Evolutionary conservation across 805 yeast species (phyloP).

Genomic region (Tetrapisispora taiwanensis): DNA sequence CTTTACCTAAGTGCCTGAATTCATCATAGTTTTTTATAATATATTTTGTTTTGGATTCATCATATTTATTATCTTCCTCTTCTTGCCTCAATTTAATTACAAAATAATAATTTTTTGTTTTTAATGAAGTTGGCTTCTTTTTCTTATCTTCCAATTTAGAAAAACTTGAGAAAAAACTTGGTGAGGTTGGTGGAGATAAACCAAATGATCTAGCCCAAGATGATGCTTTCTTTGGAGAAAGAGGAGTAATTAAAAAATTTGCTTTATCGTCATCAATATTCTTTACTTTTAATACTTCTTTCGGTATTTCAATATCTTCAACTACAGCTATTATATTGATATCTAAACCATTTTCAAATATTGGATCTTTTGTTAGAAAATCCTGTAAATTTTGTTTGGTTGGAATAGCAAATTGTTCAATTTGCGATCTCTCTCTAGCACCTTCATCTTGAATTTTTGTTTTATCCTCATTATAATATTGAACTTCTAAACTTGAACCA

Average conservation of each 20-base stretch:
- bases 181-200: neutral
- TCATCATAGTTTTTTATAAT: conserved; percentile 58
- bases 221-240: neutral
- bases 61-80: conserved; percentile 16
- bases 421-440: conserved; percentile 25
- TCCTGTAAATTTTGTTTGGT: conserved; percentile 31
- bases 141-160: neutral
- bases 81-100: conserved; percentile 37
- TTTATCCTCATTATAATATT: conserved; percentile 34
- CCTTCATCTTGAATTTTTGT: conserved; percentile 17
- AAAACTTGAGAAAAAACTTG: conserved; percentile 1
- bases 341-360: conserved; percentile 44
- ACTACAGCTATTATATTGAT: conserved; percentile 61
- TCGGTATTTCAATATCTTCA: conserved; percentile 12
- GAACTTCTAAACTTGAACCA: conserved; percentile 47
- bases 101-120: conserved; percentile 29
- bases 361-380: conserved; percentile 26
- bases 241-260: neutral
- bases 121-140: neutral
- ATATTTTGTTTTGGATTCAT: conserved; percentile 26
- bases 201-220: conserved; percentile 3
- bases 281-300: conserved; percentile 2
- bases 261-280: neutral
- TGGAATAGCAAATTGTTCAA: conserved; percentile 32
- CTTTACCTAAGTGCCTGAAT: conserved; percentile 47